These are phyloP conservation scores for Fusarium sp. DNA, from an alignment of 2,329 filamentous ascomycete species.

Conservation along the genomic window DNA sequence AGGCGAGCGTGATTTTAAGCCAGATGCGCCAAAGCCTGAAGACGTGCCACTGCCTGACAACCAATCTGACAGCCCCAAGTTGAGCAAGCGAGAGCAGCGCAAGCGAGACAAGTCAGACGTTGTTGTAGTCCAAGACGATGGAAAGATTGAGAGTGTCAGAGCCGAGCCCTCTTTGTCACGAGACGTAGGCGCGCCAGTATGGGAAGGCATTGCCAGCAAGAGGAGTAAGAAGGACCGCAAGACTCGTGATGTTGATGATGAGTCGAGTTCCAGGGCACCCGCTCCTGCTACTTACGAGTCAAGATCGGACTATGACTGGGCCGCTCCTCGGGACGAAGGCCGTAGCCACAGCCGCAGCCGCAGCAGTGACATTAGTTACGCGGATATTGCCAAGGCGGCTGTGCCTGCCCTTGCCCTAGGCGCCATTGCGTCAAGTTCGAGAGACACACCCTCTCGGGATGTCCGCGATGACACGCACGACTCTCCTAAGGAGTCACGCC, in stretches of 20 bases:
- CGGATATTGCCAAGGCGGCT: slow-evolving; percentile 31
- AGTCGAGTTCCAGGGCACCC: slow-evolving; percentile 43
- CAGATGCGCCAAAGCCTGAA: slow-evolving; percentile 33
- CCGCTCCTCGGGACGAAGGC: slow-evolving; percentile 19
- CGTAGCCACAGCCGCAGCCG: neutral
- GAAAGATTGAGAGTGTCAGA: slow-evolving; percentile 29
- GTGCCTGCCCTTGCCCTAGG: slow-evolving; percentile 39
- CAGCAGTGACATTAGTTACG: slow-evolving; percentile 17
- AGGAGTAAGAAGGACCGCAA: slow-evolving; percentile 51
- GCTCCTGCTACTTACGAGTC: slow-evolving; percentile 39
- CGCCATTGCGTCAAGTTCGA: slow-evolving; percentile 32
- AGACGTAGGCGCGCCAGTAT: slow-evolving; percentile 39
- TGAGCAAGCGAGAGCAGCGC: slow-evolving; percentile 52
- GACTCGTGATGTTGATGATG: slow-evolving; percentile 48
- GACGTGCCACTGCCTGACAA: slow-evolving; percentile 42
- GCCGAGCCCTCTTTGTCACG: slow-evolving; percentile 30
- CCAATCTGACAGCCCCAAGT: slow-evolving; percentile 43
- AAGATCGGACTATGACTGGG: slow-evolving; percentile 31
- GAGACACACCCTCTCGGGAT: slow-evolving; percentile 29
- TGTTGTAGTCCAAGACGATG: slow-evolving; percentile 47
- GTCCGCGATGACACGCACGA: slow-evolving; percentile 33
- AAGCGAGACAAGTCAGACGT: slow-evolving; percentile 57
- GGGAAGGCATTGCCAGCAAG: slow-evolving; percentile 47
- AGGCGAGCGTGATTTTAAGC: slow-evolving; percentile 10
- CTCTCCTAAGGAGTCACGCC: slow-evolving; percentile 17